Base-by-base conservation (phyloP, 768 basidiomycete species). In the Mycena olivaceomarginata region DNA sequence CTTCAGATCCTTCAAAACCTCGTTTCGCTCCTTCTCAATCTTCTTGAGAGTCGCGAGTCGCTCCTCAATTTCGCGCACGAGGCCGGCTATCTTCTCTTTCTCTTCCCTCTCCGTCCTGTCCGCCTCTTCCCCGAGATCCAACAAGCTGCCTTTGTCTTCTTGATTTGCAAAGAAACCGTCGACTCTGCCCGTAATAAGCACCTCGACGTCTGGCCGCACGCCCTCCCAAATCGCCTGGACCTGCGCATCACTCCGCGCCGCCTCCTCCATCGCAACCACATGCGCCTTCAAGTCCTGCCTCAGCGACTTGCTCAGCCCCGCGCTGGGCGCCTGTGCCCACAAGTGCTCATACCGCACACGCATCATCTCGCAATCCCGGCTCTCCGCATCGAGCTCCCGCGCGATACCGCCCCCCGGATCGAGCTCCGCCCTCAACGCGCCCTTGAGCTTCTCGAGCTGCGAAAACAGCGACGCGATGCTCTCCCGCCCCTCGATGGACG, bases 1-100 rank as follows among this genome's bases (percentile, higher is more conserved):
- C 84, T 99, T 99, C 65, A 99, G 88, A 82, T 99, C 98, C 83
- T 96, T 97, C 70, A 99, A 85, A 0, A 97, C 93, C 80, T 98
- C 95, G 13, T 91, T 92, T 65, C 98, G 88, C 86, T 99, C 98
- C 73, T 92, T 92, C 60, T 93, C 90, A 76, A 99, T 94, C 87
- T 97, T 95, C 84, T 91, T 93, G 65, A 99, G 83, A 81, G 93
- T 88, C 39, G 93, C 93, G 18, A 99, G 84, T 65, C 93, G 87
- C 74, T 98, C 94, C 78, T 96, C 95, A 74, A 97, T 94, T 81
- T 95, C 94, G 3, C 88, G 87, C 0, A 97, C 94, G 71, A 91
- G 90, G 59, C 88, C 89, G 9, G 88, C 87, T 70, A 97, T 93
- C 84, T 93, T 94, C 25, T 88, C 88, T 78, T 92, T 89, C 82